A percentile compares a stretch with the other conserved stretches of the same genome.
Evolutionary conservation across 441 rosid species (phyloP).

Genomic region (Aleurites moluccanus): DNA sequence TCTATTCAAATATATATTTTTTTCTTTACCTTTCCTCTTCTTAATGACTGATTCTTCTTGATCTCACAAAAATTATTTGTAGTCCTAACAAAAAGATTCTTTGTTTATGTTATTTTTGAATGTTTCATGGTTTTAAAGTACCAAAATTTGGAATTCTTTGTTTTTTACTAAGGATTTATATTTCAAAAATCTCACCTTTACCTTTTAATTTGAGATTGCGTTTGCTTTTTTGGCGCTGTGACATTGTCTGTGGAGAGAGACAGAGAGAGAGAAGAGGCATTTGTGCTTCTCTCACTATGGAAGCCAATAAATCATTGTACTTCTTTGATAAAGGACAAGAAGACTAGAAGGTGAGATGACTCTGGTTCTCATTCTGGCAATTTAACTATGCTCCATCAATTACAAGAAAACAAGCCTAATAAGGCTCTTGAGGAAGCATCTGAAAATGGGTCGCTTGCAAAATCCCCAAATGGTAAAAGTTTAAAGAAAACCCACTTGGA

Average conservation of each 20-base stretch:
- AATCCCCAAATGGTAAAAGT: no score
- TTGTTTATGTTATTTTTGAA: slow-evolving; percentile 35
- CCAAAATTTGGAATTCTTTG: slow-evolving; percentile 21
- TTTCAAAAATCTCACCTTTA: slow-evolving; percentile 24
- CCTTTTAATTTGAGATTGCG: slow-evolving; percentile 26
- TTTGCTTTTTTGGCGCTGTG: slow-evolving; percentile 19
- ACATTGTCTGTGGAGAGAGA: slow-evolving; percentile 18
- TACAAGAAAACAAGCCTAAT: slow-evolving; percentile 67
- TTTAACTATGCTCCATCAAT: slow-evolving; percentile 44
- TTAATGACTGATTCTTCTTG: slow-evolving; percentile 32
- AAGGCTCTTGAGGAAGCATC: slow-evolving; percentile 91
- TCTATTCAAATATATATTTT: slow-evolving; percentile 21
- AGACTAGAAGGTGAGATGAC: slow-evolving; percentile 64
- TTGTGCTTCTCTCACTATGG: slow-evolving; percentile 62
- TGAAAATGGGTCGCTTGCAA: slow-evolving; percentile 69
- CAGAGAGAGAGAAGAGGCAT: neutral
- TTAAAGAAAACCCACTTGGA: no score
- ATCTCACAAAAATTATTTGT: slow-evolving; percentile 23
- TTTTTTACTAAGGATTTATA: slow-evolving; percentile 6
- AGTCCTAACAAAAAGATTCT: slow-evolving; percentile 31
- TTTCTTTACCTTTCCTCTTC: slow-evolving; percentile 26
- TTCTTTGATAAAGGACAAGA: slow-evolving; percentile 76
- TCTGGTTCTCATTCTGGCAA: slow-evolving; percentile 45
- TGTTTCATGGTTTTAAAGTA: slow-evolving; percentile 37
- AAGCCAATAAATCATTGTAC: slow-evolving; percentile 89